Evolutionary conservation across 2,329 filamentous ascomycete species (phyloP).

Genomic region (Beauveria sp.): DNA sequence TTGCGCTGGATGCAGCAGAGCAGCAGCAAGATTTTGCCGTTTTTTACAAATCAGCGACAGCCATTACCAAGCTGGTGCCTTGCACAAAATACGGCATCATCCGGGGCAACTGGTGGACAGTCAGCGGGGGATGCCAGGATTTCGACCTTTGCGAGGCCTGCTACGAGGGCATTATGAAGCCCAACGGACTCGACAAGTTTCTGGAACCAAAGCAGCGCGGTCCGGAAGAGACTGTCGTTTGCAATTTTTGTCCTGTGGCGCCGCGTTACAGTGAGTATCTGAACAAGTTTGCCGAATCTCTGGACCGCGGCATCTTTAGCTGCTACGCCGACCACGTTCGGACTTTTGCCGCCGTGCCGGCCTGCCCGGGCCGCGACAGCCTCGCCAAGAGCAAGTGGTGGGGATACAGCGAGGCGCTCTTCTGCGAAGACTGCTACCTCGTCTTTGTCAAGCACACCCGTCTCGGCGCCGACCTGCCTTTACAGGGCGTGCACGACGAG

Average conservation of each 20-base stretch:
- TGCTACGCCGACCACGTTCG: constrained; percentile 21
- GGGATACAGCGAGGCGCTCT: constrained; percentile 25
- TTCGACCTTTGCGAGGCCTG: constrained; percentile 28
- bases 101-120: constrained; percentile 27
- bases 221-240: constrained; percentile 18
- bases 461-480: constrained; percentile 18
- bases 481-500: constrained; percentile 20
- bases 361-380: constrained; percentile 23
- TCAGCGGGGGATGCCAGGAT: constrained; percentile 17
- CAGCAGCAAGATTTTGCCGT: constrained; percentile 19
- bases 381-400: constrained; percentile 24
- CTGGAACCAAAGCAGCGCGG: constrained; percentile 20
- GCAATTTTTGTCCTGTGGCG: constrained; percentile 21
- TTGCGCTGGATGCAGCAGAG: constrained; percentile 21
- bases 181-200: constrained; percentile 20
- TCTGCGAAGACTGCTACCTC: constrained; percentile 28
- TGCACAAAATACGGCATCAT: constrained; percentile 23
- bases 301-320: constrained; percentile 25
- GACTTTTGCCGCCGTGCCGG: constrained; percentile 20
- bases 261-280: constrained; percentile 21
- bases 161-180: constrained; percentile 22
- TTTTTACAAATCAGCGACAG: constrained; percentile 20
- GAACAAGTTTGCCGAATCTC: constrained; percentile 20
- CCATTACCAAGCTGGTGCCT: constrained; percentile 16
- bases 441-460: constrained; percentile 22